Evolutionary conservation across 305 asterid species (phyloP).

Genomic region (Fraxinus albicans): DNA sequence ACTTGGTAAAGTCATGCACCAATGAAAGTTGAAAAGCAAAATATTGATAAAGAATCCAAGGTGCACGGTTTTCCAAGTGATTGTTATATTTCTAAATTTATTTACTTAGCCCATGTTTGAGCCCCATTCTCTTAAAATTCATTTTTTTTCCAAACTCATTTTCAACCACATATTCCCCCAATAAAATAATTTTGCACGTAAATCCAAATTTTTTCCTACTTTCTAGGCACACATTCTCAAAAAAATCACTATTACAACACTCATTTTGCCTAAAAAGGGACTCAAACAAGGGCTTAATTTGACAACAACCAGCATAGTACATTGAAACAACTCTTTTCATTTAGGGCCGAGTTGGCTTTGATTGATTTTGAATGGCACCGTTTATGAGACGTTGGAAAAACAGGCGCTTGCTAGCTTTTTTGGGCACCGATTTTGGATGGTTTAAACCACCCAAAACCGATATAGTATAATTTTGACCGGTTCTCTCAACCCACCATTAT

Average conservation of each 20-base stretch:
- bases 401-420: neutral
- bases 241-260: too few relatives aligned
- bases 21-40: neutral
- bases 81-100: neutral
- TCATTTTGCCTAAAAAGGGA: neutral
- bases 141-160: neutral
- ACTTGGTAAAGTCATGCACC: slow-evolving; percentile 5
- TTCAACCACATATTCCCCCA: neutral
- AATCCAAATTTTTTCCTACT: neutral
- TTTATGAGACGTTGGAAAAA: neutral
- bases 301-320: neutral
- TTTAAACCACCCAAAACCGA: neutral
- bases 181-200: too few relatives aligned
- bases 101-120: neutral
- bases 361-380: neutral
- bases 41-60: neutral
- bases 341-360: too few relatives aligned
- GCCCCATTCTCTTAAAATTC: neutral
- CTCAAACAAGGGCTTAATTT: neutral
- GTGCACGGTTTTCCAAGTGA: neutral
- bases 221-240: neutral
- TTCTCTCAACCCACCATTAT: neutral
- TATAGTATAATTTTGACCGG: too few relatives aligned
- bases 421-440: neutral
- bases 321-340: neutral